Percentiles rank a stretch among this genome's conserved stretches.
Evolutionary conservation across 1,139 yeast species (phyloP).

Genomic region (Wickerhamomyces sp.): DNA sequence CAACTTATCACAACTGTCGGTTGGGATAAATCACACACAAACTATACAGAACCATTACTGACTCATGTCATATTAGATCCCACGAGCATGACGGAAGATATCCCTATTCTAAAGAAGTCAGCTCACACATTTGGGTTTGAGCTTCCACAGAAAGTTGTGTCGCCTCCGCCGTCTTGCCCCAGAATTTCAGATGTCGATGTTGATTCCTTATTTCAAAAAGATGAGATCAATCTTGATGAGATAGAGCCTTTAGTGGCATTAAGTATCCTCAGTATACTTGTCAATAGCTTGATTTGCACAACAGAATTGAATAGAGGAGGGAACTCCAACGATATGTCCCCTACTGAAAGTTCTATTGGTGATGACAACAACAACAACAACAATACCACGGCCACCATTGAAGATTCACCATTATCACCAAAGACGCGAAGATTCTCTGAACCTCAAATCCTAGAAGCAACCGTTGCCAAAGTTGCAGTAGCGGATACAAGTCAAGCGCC

Average conservation of each 20-base stretch:
- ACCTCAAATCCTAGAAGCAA: background rate
- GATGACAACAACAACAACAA: background rate
- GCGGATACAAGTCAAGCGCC: background rate
- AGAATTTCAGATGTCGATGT: conserved; percentile 11
- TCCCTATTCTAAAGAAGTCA: background rate
- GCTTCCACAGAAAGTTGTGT: background rate
- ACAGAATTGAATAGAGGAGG: background rate
- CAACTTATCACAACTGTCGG: too few species aligned
- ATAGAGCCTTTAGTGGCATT: conserved; percentile 10
- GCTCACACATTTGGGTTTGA: background rate
- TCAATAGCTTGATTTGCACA: conserved; percentile 1
- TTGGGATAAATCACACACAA: too few species aligned
- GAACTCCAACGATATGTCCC: background rate
- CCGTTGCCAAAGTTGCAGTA: background rate
- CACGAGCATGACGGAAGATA: background rate
- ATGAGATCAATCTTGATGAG: conserved; percentile 1
- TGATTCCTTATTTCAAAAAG: background rate
- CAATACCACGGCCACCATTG: too few species aligned
- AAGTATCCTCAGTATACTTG: conserved; percentile 6
- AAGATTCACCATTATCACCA: conserved; percentile 11
- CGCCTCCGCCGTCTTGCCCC: background rate
- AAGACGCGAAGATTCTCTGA: conserved; percentile 4
- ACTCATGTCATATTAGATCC: too few species aligned
- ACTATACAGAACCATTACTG: too few species aligned
- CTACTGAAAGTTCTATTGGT: background rate